Conservation (phyloP, 306 rosid genomes). For the Castanea mollissima region DNA sequence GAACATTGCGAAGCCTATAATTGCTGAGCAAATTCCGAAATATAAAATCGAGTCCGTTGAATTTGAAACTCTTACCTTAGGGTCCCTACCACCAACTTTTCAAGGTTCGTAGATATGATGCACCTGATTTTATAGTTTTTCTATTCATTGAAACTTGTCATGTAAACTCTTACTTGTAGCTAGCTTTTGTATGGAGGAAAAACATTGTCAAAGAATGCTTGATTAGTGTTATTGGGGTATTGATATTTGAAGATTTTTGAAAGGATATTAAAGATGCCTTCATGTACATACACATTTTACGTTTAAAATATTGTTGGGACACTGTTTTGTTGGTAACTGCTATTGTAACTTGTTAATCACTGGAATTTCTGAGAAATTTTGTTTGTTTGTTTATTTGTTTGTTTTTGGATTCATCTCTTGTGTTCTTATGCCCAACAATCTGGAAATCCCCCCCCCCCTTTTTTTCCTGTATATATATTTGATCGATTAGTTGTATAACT, state of each 20-base stretch:
- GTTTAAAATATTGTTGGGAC: not conserved
- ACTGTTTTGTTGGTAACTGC: not conserved
- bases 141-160: not conserved
- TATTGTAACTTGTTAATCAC: not conserved
- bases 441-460: not conserved
- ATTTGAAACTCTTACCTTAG: conserved; percentile 72
- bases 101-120: conserved; percentile 53
- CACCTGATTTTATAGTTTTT: conserved; percentile 7
- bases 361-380: not conserved
- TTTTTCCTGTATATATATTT: conserved; percentile 5
- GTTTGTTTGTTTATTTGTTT: not conserved
- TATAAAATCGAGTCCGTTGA: conserved; percentile 78
- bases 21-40: conserved; percentile 77
- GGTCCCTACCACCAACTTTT: conserved; percentile 84
- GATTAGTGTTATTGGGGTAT: not conserved
- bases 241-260: not conserved
- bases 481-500: conserved; percentile 3
- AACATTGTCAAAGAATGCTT: not conserved
- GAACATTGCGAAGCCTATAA: conserved; percentile 73
- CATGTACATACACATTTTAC: not conserved
- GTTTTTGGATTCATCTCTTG: not conserved
- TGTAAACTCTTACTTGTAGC: not conserved
- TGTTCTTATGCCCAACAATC: not conserved
- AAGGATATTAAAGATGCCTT: not conserved
- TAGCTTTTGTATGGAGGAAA: not conserved